These are phyloP conservation scores for Colletotrichum tabaci DNA, from an alignment of 2,329 filamentous ascomycete species.

Conservation along the genomic window DNA sequence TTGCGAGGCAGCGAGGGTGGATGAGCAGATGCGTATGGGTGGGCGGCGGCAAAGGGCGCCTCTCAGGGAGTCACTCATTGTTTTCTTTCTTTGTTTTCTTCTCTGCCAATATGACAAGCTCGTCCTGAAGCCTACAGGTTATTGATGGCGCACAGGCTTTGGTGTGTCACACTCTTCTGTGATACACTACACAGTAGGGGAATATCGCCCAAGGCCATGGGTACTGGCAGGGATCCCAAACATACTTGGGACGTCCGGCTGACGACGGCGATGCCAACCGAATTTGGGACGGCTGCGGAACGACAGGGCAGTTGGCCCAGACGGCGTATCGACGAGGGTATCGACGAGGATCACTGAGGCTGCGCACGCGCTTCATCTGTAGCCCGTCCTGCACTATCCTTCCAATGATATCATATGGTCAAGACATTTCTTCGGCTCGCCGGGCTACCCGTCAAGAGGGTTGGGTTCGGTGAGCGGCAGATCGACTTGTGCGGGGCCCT, in stretches of 20 bases:
- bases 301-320: conserved; percentile 5
- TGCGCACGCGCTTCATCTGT: conserved; percentile 9
- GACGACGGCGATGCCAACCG: conserved; percentile 23
- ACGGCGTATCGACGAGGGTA: conserved; percentile 10
- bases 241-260: conserved; percentile 25
- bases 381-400: background rate
- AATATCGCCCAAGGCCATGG: conserved; percentile 30
- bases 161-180: conserved; percentile 25
- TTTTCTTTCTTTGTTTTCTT: background rate
- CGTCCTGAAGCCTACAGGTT: conserved; percentile 17
- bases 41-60: conserved; percentile 14
- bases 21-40: background rate
- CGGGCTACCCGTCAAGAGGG: conserved; percentile 18
- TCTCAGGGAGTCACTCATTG: conserved; percentile 7
- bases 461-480: conserved; percentile 30
- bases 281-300: conserved; percentile 8
- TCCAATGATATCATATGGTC: background rate
- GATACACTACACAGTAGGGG: conserved; percentile 3
- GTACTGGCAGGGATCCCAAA: conserved; percentile 39
- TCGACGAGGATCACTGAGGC: background rate
- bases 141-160: conserved; percentile 39
- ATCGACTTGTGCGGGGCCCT: conserved; percentile 37
- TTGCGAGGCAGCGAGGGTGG: background rate
- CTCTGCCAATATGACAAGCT: conserved; percentile 29
- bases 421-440: background rate